Evolutionary conservation across 1,284 basidiomycete species (phyloP), one percentile per base, ranked within the genome.

Genomic region (Cerioporus squamosus): DNA sequence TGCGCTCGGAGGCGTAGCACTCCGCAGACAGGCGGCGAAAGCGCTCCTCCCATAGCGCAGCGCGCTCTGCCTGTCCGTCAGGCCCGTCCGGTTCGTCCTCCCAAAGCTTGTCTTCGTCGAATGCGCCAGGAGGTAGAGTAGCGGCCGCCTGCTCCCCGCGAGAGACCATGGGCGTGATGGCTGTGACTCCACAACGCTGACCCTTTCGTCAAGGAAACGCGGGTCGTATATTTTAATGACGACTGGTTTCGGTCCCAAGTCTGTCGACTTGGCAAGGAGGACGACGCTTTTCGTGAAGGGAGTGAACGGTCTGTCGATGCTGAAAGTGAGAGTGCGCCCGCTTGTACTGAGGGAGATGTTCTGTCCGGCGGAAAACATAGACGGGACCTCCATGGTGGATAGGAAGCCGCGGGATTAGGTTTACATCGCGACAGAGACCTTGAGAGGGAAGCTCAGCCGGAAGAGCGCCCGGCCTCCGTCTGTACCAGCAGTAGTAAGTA

Each of bases 251-350:
- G 47, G 52, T 8, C 29, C 33, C 3, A 50, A 38, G 17, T 55
- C 40, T 6, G n/a, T 22, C 36, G 20, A 55, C 22, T 9, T 22
- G 10, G 40, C 53, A 20, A 44, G 46, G 14, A 55, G 42, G 29
- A 55, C 42, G 46, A 55, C 33, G 53, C 63, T 24, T 42, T 51
- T 55, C 40, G 62, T 60, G 23, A 67, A 68, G 36, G 67, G 67
- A 10, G 22, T 43, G 6, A 66, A 58, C 4, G 47, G 50, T 50
- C 60, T 54, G 53, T 64, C 43, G 63, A 55, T 55, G 33, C 40
- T 55, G 54, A 55, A 44, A 15, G 54, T 55, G n/a, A 50, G 22
- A 3, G 29, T 49, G 26, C 46, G 26, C 5, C n/a, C 46, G 9
- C 4, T n/a, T 1, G 38, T 31, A 8, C 10, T 14, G 26, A 54